Conservation (phyloP, 768 basidiomycete species). For the Trametes cubensis region DNA sequence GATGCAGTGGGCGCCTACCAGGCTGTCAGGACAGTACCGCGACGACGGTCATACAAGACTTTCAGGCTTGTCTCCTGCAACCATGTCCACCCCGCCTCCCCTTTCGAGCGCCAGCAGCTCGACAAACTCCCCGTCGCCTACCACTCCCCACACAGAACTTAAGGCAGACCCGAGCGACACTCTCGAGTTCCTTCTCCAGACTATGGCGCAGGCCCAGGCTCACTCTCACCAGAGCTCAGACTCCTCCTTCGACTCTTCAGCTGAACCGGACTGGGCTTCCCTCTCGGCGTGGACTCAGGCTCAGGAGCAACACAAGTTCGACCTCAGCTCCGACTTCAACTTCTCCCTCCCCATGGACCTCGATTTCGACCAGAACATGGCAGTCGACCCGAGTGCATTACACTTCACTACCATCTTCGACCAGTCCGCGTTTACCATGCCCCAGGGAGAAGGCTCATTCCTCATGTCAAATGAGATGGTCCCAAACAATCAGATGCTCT, state of each 20-base stretch:
- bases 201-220: constrained; percentile 28
- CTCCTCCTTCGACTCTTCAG: constrained; percentile 16
- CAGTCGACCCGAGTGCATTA: constrained; percentile 65
- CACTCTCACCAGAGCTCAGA: constrained; percentile 12
- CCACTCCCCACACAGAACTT: constrained; percentile 24
- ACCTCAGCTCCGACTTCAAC: constrained; percentile 46
- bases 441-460: constrained; percentile 10
- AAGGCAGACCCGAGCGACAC: constrained; percentile 29
- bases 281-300: constrained; percentile 46
- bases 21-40: neutral
- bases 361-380: constrained; percentile 60
- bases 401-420: constrained; percentile 48
- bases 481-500: constrained; percentile 18
- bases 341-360: constrained; percentile 56
- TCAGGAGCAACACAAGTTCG: constrained; percentile 37
- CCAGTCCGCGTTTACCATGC: constrained; percentile 21
- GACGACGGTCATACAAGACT: constrained; percentile 19
- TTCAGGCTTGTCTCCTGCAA: constrained; percentile 14
- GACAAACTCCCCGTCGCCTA: constrained; percentile 32
- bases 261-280: constrained; percentile 54
- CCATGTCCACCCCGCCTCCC: constrained; percentile 31
- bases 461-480: constrained; percentile 19
- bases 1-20: constrained; percentile 18
- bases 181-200: constrained; percentile 35
- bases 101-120: constrained; percentile 32